These are phyloP conservation scores for Beauveria brongniartii DNA, from an alignment of 2,329 filamentous ascomycete species.

Conservation along the genomic window DNA sequence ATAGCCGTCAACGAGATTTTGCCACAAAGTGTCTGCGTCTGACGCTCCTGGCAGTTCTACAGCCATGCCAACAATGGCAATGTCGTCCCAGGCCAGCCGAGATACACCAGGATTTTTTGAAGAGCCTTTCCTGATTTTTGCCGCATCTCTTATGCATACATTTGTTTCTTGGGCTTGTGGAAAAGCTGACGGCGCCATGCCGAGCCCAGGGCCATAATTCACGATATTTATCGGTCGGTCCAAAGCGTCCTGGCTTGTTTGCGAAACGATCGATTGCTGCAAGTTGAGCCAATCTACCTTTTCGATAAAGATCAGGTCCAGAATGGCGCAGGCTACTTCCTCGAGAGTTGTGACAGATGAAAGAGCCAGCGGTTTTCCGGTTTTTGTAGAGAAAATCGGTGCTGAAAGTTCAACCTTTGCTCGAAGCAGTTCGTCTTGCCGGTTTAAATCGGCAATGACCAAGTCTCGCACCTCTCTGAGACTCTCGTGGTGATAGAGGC, in stretches of 20 bases:
- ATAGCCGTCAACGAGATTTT: not conserved
- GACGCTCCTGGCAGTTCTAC: not conserved
- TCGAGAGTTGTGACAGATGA: not conserved
- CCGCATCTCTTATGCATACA: not conserved
- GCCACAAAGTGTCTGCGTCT: not conserved
- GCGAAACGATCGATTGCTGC: not conserved
- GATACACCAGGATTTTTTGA: not conserved
- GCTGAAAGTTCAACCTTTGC: not conserved
- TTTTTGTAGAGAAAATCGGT: not conserved
- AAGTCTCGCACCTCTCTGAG: not conserved
- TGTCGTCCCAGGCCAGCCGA: not conserved
- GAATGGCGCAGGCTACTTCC: not conserved
- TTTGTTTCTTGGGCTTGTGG: not conserved
- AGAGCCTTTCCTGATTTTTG: not conserved
- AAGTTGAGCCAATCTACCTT: not conserved
- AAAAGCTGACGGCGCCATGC: not conserved
- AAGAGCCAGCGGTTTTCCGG: not conserved
- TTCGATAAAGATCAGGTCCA: not conserved
- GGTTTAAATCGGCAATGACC: not conserved
- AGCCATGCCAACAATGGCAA: not conserved
- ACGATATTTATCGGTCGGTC: not conserved
- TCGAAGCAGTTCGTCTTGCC: not conserved
- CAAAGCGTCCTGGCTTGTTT: not conserved
- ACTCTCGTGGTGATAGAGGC: not conserved
- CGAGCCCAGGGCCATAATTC: not conserved